These are phyloP conservation scores for Emericellopsis cladophorae DNA, from an alignment of 2,329 filamentous ascomycete species.

Conservation along the genomic window DNA sequence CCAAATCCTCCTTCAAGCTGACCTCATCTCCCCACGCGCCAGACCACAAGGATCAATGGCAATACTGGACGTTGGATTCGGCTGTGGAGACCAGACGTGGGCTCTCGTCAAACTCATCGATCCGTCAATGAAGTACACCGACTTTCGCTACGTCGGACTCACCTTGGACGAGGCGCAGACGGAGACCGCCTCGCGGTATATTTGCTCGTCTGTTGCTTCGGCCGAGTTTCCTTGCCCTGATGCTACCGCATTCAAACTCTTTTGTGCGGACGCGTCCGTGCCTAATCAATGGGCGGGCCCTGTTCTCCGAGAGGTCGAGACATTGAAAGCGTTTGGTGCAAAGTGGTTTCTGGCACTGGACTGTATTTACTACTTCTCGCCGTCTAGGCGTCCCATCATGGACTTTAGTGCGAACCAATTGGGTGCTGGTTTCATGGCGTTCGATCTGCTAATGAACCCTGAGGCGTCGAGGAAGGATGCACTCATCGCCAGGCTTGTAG, in stretches of 20 bases:
- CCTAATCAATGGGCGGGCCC: constrained; percentile 25
- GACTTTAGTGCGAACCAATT: constrained; percentile 24
- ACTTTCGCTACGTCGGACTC: constrained; percentile 37
- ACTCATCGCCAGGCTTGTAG: constrained; percentile 25
- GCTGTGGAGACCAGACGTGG: constrained; percentile 45
- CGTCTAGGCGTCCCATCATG: constrained; percentile 34
- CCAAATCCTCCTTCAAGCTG: constrained; percentile 29
- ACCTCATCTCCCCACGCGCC: constrained; percentile 14
- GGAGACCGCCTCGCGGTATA: constrained; percentile 17
- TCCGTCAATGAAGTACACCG: constrained; percentile 6
- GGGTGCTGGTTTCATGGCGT: constrained; percentile 37
- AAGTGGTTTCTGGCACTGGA: constrained; percentile 43
- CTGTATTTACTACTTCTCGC: constrained; percentile 43
- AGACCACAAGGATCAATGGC: constrained; percentile 8
- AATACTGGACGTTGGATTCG: constrained; percentile 42
- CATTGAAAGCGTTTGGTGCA: constrained; percentile 14
- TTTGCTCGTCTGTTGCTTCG: constrained; percentile 7
- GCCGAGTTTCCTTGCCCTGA: background rate
- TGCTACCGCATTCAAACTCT: constrained; percentile 20
- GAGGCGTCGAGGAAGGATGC: constrained; percentile 13
- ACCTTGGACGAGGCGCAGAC: constrained; percentile 35
- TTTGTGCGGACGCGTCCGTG: constrained; percentile 34
- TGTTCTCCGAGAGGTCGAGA: constrained; percentile 11
- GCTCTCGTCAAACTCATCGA: constrained; percentile 22
- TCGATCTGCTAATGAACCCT: constrained; percentile 33